A percentile compares a stretch with the other conserved stretches of the same genome.
These are phyloP conservation scores for Diphasiastrum complanatum DNA, from an alignment of 83 land plant species.

Conservation along the genomic window DNA sequence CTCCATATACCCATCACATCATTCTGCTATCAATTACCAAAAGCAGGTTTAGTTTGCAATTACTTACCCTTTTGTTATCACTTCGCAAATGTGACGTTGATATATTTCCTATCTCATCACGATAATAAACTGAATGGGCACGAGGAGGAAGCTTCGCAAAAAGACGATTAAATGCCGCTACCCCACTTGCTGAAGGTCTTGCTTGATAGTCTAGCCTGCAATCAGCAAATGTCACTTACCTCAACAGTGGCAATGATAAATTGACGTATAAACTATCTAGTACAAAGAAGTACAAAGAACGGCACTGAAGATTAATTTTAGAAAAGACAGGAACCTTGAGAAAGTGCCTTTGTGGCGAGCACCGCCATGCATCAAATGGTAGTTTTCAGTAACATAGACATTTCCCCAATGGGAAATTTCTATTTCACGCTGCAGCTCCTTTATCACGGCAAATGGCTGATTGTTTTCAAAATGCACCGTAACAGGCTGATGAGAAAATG, in stretches of 20 bases:
- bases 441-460: conserved; percentile 73
- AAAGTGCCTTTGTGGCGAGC: conserved; percentile 79
- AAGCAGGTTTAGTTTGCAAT: no score
- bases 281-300: no score
- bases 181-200: conserved; percentile 49
- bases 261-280: neutral
- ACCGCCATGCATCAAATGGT: conserved; percentile 69
- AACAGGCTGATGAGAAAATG: conserved; percentile 53
- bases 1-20: no score
- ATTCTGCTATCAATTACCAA: no score
- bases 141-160: conserved; percentile 78
- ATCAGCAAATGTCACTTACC: neutral
- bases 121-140: conserved; percentile 88
- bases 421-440: conserved; percentile 71
- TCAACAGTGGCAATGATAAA: conserved; percentile 6
- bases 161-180: conserved; percentile 62
- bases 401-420: conserved; percentile 99
- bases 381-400: conserved; percentile 80
- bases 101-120: conserved; percentile 97
- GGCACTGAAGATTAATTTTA: neutral
- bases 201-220: conserved; percentile 87
- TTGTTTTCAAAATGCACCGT: conserved; percentile 76
- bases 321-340: conserved; percentile 56
- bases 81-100: conserved; percentile 83
- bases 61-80: conserved; percentile 58